Evolutionary conservation across 306 rosid genomes (phyloP), one percentile per base, ranked within the genome.

Genomic region (Pachyrhizus erosus): DNA sequence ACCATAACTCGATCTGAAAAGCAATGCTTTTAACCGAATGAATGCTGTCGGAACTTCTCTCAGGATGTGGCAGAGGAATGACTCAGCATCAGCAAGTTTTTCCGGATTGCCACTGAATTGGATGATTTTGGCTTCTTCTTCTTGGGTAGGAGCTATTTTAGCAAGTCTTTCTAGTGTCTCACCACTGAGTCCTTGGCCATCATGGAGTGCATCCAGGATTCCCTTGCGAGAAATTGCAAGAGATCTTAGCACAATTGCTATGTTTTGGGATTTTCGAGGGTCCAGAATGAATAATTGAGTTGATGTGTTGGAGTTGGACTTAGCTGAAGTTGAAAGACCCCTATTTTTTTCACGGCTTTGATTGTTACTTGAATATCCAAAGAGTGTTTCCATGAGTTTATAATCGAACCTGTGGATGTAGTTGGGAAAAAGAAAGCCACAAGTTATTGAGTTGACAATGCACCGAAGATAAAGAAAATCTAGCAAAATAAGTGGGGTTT

Each of bases 131-230:
- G 89, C 73, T 73, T 66, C 90, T 88, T 91, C 94, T 78, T 94
- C 91, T 83, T 83, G 81, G 17, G 87, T 88, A 18, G 97, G 95
- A 29, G 91, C 80, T 85, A 93, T 86, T 83, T 87, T 94, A 23
- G 88, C 85, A 70, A 94, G 97, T 48, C 86, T 91, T 68, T 92
- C 98, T 2, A 90, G 97, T 69, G 89, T 85, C 73, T 91, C 98
- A 6, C 72, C 37, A 69, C 84, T 34, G 18, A 92, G 90, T 52
- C 89, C 97, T 5, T 91, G 87, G 37, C 94, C 97, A 34, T 90
- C 94, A 57, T 81, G 82, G 43, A 94, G 80, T 33, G 94, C 88
- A 58, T 87, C 93, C 3, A 88, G 43, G 65, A 94, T 91, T 76
- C 83, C 94, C 52, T 86, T 70, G 51, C 77, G 82, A 42, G 97